A percentile compares a stretch with the other conserved stretches of the same genome.
Evolutionary conservation across 805 yeast genomes (phyloP).

Genomic region (Kuraishia floccosa): DNA sequence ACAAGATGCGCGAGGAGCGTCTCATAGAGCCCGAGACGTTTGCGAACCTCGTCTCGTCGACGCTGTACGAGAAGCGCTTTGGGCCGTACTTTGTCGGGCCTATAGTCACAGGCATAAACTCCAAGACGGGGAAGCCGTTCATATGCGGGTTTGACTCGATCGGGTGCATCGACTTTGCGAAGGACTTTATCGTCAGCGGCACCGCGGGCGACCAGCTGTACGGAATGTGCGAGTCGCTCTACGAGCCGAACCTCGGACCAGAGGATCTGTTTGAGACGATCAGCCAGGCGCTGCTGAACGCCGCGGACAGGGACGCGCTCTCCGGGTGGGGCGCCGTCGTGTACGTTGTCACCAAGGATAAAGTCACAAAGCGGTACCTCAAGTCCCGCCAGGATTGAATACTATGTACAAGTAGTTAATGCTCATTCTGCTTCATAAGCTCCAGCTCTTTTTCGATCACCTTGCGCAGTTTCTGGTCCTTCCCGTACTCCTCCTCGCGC

Average conservation of each 20-base stretch:
- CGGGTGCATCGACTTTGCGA: conserved; percentile 92
- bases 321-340: conserved; percentile 99
- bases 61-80: conserved; percentile 82
- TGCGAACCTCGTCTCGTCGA: conserved; percentile 84
- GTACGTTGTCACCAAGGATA: conserved; percentile 83
- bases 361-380: conserved; percentile 76
- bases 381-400: conserved; percentile 89
- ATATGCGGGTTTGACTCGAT: conserved; percentile 93
- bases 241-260: conserved; percentile 88
- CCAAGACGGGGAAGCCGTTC: conserved; percentile 75
- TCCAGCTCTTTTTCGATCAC: conserved; percentile 44
- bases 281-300: conserved; percentile 86
- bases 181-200: conserved; percentile 91
- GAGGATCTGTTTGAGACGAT: conserved; percentile 94
- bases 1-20: conserved; percentile 86
- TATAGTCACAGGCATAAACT: conserved; percentile 87
- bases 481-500: conserved; percentile 76
- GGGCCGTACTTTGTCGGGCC: conserved; percentile 98
- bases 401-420: not conserved
- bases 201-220: conserved; percentile 94
- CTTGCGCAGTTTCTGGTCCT: conserved; percentile 56
- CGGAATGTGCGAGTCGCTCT: conserved; percentile 97
- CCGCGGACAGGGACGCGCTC: conserved; percentile 93
- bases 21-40: conserved; percentile 86
- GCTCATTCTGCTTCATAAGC: conserved; percentile 5